A percentile compares a stretch with the other conserved stretches of the same genome.
Evolutionary conservation across 257 asterid genomes (phyloP).

Genomic region (Henckelia pumila): DNA sequence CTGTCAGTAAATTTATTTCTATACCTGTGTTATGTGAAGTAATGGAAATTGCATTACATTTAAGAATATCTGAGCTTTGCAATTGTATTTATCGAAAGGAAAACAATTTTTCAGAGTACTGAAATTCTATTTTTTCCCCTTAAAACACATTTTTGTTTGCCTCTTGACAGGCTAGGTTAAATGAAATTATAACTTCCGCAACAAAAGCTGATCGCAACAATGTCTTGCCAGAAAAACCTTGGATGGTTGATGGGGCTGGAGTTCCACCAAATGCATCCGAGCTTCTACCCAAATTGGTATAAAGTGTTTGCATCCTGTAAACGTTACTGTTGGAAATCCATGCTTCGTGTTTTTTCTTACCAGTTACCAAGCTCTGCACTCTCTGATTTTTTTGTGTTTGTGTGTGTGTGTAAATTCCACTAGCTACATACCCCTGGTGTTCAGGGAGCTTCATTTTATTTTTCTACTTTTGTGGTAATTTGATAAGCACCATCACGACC

Average conservation of each 20-base stretch:
- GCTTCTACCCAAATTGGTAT: slow-evolving; percentile 77
- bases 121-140: slow-evolving; percentile 4
- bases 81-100: not conserved
- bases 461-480: slow-evolving; percentile 6
- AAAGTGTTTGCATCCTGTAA: slow-evolving; percentile 1
- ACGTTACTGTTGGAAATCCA: not conserved
- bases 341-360: slow-evolving; percentile 5
- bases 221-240: slow-evolving; percentile 57
- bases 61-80: slow-evolving; percentile 11
- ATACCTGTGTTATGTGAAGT: slow-evolving; percentile 1
- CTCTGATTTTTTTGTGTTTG: not conserved
- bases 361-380: slow-evolving; percentile 1
- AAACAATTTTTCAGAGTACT: not conserved
- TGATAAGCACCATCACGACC: slow-evolving; percentile 9
- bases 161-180: slow-evolving; percentile 63
- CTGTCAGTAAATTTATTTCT: not conserved
- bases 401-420: too few species aligned
- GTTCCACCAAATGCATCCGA: slow-evolving; percentile 70
- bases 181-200: slow-evolving; percentile 74
- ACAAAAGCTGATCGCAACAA: slow-evolving; percentile 28
- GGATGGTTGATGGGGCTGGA: slow-evolving; percentile 97
- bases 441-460: slow-evolving; percentile 1
- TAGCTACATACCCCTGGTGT: not conserved
- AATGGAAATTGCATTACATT: slow-evolving; percentile 4
- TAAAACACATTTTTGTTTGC: slow-evolving; percentile 5